Base-by-base conservation (phyloP, 2,329 filamentous ascomycete species). In the Lasiodiplodia theobromae region DNA sequence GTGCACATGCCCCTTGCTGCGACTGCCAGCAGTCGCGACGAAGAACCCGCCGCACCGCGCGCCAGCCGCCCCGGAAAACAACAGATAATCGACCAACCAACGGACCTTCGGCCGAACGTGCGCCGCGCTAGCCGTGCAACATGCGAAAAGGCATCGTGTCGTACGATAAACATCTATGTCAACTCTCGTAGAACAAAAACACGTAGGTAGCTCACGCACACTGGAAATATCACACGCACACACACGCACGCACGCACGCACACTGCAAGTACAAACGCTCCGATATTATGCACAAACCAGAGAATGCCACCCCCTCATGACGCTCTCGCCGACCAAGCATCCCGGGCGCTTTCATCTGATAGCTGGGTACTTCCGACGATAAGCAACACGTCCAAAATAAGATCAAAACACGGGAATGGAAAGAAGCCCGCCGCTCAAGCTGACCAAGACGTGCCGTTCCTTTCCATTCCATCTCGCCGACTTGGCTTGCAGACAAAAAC, bases 221-320 rank as follows among this genome's bases (percentile, higher is more conserved):
- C 18, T 47, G 40, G 40, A 47, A 47, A 47, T 47, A 23, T 23
- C 23, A 23, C 23, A 23, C 23, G 23, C 40, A 60, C 56, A 38
- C 28, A 56, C 34, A 47, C 21, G 28, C 16, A 28, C 56, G 28
- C 16, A 28, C 56, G 25, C 57, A 40, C 54, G 38, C 56, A 58
- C 56, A 44, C 11, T 18, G 34, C 23, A 21, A 49, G 52, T 38
- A 51, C 44, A 64, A 64, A 64, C 60, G 60, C 60, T 64, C 60
- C 60, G 60, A 64, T 64, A 52, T 64, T 64, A 64, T 64, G 60
- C 60, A 64, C 60, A 64, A 62, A 64, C 60, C 60, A 64, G 60
- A 64, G 44, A 52, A 64, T 64, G 60, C 38, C 56, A 58, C 56
- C 40, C 56, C 25, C 57, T 28, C 44, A 52, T 64, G 38, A 64